Evolutionary conservation across 495 filamentous ascomycete genomes (phyloP), one percentile per base, ranked within the genome.

Genomic region (Xylaria acuta): DNA sequence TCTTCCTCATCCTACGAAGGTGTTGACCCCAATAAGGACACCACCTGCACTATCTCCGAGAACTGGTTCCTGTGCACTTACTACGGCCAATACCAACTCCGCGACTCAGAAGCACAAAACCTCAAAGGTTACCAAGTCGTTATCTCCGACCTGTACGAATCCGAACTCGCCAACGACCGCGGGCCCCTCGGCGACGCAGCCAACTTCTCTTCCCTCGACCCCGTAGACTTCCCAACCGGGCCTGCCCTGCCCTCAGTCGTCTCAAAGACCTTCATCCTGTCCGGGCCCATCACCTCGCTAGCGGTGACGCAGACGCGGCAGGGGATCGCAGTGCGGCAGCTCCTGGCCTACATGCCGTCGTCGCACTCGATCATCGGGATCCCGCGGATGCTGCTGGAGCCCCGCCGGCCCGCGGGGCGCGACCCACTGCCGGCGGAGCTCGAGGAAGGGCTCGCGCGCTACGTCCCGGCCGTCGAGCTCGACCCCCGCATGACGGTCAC

Each of bases 21-120:
- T 20, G 90, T 97, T 43, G 97, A 98, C 78, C 85, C 88, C 1
- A 85, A 82, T 12, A 91, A 94, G 73, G 88, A 92, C 2, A 93
- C 98, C 73, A 81, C 90, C 27, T 92, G 93, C 45, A 88, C 87
- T 41, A 83, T 98, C 38, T 91, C 93, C 5, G 96, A 98, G 84
- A 98, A 99, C 84, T 98, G 95, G 94, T 93, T 97, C 80, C 85
- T 92, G 34, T 97, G 96, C 85, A 91, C 93, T n/a, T 93, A 95
- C 83, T 95, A 87, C 77, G 89, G 87, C 47, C 86, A 93, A 67
- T 83, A 87, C 72, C 77, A 83, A 0, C 74, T 85, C 30, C 83
- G 84, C 6, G 83, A 86, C 36, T 83, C 85, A 59, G 73, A 79
- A 3, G 75, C 85, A 32, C 84, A 90, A 58, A 80, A 88, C 2